Base-by-base conservation (phyloP, 2,329 filamentous ascomycete species). In the Huntiella bhutanensis region DNA sequence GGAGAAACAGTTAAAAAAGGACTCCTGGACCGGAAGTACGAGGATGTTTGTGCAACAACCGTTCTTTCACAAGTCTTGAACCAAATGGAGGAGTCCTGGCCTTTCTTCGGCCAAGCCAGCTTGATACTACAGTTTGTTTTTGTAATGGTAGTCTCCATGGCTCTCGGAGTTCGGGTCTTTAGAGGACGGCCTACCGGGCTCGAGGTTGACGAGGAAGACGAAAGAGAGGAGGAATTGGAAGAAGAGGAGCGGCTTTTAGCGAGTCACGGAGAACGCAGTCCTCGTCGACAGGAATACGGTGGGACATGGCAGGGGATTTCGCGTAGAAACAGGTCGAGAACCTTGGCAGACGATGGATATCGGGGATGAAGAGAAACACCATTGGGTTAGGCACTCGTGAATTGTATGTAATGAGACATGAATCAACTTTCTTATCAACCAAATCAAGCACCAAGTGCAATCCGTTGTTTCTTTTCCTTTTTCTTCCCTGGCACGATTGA, bases 41-140 rank as follows among this genome's bases (percentile, higher is more conserved):
- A 11, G n/a, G 12, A 33, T 5, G 79, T 93, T 16, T 98, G 91
- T 68, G 96, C 87, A 1, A 86, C 91, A 0, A 88, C 80, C 16
- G 78, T 95, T 34, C 82, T 87, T 59, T 91, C 83, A 50, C 94
- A 84, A 0, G 93, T 98, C 62, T 69, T 98, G 53, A 95, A 96
- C 62, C 78, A 87, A 39, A 75, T 95, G 51, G 87, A 83, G 16
- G 73, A 94, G 57, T 94, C 92, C 58, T 98, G 91, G 71, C 87
- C 91, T 4, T 85, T 95, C 58, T 93, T 98, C 57, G 91, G 91
- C 8, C 77, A 80, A 8, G 66, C 96, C n/a, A 74, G 84, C 54
- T 98, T 96, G 61, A 98, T 87, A 86, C 83, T 86, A 0, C 91
- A 98, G 56, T 96, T 95, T 58, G 82, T 73, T 10, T 96, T 98